A percentile compares a stretch with the other conserved stretches of the same genome.
Conservation (phyloP, 495 filamentous ascomycete species). For the Pseudomonodictys pantanalensis region DNA sequence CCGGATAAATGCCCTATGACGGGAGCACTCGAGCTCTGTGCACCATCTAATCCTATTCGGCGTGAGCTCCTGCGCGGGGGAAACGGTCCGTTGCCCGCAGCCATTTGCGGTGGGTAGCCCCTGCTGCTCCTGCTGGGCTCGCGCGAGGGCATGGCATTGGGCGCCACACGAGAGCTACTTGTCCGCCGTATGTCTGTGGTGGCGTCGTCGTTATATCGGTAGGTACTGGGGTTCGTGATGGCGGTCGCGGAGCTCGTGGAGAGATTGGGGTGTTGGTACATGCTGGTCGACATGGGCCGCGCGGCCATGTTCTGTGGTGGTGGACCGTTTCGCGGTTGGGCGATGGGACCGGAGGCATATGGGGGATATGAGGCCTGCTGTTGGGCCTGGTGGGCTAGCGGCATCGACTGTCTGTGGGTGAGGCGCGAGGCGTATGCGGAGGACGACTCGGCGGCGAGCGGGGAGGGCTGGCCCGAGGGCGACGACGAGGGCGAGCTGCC, state of each 20-base stretch:
- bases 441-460: conserved; percentile 11
- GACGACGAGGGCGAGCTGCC: conserved; percentile 16
- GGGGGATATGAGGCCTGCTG: conserved; percentile 49
- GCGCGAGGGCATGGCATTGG: conserved; percentile 59
- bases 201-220: conserved; percentile 43
- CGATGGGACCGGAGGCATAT: conserved; percentile 28
- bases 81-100: conserved; percentile 52
- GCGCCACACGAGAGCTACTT: conserved; percentile 62
- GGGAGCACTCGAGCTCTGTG: conserved; percentile 40
- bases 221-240: conserved; percentile 32
- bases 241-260: conserved; percentile 37
- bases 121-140: conserved; percentile 70
- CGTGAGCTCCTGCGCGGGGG: conserved; percentile 65
- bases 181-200: conserved; percentile 48
- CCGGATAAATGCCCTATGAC: conserved; percentile 41
- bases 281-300: conserved; percentile 35
- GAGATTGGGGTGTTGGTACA: conserved; percentile 43
- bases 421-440: conserved; percentile 20
- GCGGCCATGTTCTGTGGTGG: conserved; percentile 5
- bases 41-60: conserved; percentile 53
- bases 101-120: conserved; percentile 51
- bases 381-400: conserved; percentile 39
- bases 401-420: conserved; percentile 39
- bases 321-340: conserved; percentile 23
- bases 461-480: conserved; percentile 16